Conservation (phyloP, 1,284 basidiomycete species). For the Austroboletus niveus region DNA sequence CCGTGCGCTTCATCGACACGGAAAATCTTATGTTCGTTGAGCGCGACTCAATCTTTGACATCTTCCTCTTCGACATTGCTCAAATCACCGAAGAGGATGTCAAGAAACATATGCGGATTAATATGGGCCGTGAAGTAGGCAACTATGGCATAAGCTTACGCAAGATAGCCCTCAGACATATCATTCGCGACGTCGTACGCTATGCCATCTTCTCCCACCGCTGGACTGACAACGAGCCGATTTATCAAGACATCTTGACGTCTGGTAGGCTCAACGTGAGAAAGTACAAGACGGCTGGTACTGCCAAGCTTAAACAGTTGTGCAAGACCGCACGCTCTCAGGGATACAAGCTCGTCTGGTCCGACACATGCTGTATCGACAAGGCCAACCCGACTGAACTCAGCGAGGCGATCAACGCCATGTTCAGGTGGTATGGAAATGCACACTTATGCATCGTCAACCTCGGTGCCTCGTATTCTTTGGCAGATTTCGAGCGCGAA, state of each 20-base stretch:
- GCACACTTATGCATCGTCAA: conserved; percentile 28
- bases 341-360: conserved; percentile 23
- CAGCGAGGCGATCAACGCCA: conserved; percentile 26
- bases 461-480: conserved; percentile 14
- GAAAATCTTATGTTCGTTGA: conserved; percentile 16
- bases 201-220: conserved; percentile 30
- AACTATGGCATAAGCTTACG: conserved; percentile 12
- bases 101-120: conserved; percentile 2
- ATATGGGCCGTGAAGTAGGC: conserved; percentile 11
- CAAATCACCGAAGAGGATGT: conserved; percentile 19
- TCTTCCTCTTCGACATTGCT: conserved; percentile 20
- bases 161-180: conserved; percentile 17
- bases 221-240: conserved; percentile 25
- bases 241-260: conserved; percentile 15
- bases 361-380: conserved; percentile 17
- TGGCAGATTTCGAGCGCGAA: conserved; percentile 18
- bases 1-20: conserved; percentile 20
- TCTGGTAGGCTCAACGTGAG: too few species aligned
- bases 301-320: conserved; percentile 18
- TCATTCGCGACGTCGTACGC: conserved; percentile 17
- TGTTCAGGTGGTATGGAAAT: conserved; percentile 30
- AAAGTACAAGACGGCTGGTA: conserved; percentile 9
- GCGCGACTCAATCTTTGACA: conserved; percentile 14
- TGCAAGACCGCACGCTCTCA: conserved; percentile 19
- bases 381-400: conserved; percentile 17